Conservation (phyloP, 2,329 filamentous ascomycete genomes). For the Aureobasidium sp. region DNA sequence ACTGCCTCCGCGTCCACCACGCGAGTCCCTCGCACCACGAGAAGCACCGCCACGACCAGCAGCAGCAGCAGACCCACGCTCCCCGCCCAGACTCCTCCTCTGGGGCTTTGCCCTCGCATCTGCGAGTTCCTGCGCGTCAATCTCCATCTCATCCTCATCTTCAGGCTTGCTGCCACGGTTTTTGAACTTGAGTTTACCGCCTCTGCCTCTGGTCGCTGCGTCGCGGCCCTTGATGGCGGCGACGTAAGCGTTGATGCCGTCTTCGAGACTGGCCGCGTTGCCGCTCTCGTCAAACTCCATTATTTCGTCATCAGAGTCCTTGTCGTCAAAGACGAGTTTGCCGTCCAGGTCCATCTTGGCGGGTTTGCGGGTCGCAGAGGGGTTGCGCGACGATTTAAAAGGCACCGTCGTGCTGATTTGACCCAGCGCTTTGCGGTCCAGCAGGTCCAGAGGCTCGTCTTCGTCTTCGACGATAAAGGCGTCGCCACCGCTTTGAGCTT, state of each 20-base stretch:
- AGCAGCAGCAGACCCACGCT: slow-evolving; percentile 23
- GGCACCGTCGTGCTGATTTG: slow-evolving; percentile 92
- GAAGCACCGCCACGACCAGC: neutral
- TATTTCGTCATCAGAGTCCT: slow-evolving; percentile 33
- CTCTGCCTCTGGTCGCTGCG: slow-evolving; percentile 51
- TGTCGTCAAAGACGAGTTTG: slow-evolving; percentile 64
- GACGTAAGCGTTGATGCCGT: slow-evolving; percentile 54
- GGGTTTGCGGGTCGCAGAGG: slow-evolving; percentile 42
- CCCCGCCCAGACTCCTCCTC: slow-evolving; percentile 32
- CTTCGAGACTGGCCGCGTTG: slow-evolving; percentile 38
- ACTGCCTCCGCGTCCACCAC: slow-evolving; percentile 6
- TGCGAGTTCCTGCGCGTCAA: slow-evolving; percentile 25
- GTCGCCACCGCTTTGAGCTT: slow-evolving; percentile 40
- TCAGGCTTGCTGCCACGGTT: slow-evolving; percentile 39
- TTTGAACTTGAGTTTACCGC: slow-evolving; percentile 55
- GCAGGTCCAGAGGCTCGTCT: slow-evolving; percentile 87
- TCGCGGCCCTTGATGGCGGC: slow-evolving; percentile 54
- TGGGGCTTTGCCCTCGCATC: slow-evolving; percentile 29
- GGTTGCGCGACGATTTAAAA: slow-evolving; percentile 47
- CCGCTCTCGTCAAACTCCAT: slow-evolving; percentile 45
- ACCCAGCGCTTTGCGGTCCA: slow-evolving; percentile 80
- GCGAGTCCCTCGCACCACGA: neutral
- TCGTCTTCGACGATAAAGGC: slow-evolving; percentile 92
- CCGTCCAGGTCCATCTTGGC: slow-evolving; percentile 69
- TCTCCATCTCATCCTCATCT: slow-evolving; percentile 34